These are phyloP conservation scores for Camelina neglecta DNA, from an alignment of 345 rosid species.

Conservation along the genomic window DNA sequence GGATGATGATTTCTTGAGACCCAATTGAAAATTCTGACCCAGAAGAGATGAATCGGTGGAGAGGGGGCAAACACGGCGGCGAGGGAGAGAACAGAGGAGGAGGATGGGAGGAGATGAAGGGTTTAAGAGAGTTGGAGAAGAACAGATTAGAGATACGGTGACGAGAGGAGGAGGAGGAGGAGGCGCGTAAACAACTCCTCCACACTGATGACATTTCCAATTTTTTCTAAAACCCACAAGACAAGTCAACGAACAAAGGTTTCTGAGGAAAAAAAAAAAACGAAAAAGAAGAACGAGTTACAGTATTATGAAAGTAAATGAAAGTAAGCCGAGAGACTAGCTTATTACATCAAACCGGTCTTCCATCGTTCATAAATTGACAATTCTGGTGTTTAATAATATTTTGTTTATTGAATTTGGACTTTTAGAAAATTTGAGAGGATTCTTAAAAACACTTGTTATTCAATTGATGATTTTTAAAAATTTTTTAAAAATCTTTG, in stretches of 20 bases:
- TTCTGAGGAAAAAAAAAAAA: not conserved
- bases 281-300: too few species aligned
- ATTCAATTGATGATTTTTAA: too few species aligned
- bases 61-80: constrained; percentile 1
- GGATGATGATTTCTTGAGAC: constrained; percentile 35
- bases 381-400: too few species aligned
- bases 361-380: too few species aligned
- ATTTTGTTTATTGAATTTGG: too few species aligned
- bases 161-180: constrained; percentile 30
- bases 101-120: not conserved
- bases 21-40: constrained; percentile 18
- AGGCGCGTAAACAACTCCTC: constrained; percentile 36
- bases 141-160: constrained; percentile 37
- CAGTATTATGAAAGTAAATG: too few species aligned
- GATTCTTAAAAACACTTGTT: too few species aligned
- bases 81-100: constrained; percentile 21
- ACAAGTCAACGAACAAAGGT: not conserved
- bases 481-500: too few species aligned
- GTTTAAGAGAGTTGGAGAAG: not conserved
- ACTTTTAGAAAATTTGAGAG: too few species aligned
- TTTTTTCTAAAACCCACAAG: not conserved
- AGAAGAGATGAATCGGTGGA: constrained; percentile 25
- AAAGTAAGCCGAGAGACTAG: too few species aligned
- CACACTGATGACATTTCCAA: constrained; percentile 22
- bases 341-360: too few species aligned